A percentile compares a stretch with the other conserved stretches of the same genome.
Evolutionary conservation across 106 monocot genomes (phyloP).

Genomic region (Acorus gramineus): DNA sequence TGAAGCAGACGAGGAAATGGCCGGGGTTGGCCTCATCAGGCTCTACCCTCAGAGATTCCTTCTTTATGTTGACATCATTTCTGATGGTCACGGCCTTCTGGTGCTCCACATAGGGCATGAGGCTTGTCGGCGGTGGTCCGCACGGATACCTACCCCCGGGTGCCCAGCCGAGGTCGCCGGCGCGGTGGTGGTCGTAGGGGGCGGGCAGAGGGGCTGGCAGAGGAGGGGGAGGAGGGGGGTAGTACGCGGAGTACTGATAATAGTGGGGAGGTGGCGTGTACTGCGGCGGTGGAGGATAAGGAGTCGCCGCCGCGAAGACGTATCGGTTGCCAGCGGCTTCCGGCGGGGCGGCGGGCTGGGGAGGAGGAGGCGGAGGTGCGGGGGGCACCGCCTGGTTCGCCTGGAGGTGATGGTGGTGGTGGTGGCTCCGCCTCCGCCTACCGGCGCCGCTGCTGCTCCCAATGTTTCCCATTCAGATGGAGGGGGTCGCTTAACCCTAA

Average conservation of each 20-base stretch:
- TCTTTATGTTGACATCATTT: constrained; percentile 91
- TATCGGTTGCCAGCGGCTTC: no score
- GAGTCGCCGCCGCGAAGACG: constrained; percentile 20
- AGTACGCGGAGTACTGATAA: constrained; percentile 33
- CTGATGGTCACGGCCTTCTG: constrained; percentile 86
- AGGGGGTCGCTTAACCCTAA: no score
- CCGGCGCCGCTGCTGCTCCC: constrained; percentile 22
- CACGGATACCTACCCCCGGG: constrained; percentile 5
- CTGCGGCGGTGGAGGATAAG: constrained; percentile 30
- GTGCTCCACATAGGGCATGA: constrained; percentile 63
- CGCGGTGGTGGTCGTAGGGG: constrained; percentile 61
- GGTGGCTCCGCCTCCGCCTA: constrained; percentile 18
- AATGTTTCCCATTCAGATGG: constrained; percentile 18
- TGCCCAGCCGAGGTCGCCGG: constrained; percentile 13
- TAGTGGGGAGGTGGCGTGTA: constrained; percentile 31
- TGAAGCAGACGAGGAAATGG: constrained; percentile 61
- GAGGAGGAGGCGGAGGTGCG: no score
- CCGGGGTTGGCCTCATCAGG: constrained; percentile 66
- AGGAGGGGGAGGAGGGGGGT: constrained; percentile 51
- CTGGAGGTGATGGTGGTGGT: constrained; percentile 15
- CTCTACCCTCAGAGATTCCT: constrained; percentile 79
- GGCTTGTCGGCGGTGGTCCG: constrained; percentile 12
- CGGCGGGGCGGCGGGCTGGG: no score
- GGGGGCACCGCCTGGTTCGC: no score
- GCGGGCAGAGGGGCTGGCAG: constrained; percentile 41